A percentile compares a stretch with the other conserved stretches of the same genome.
Conservation (phyloP, 768 basidiomycete genomes). For the Tricholoma saponaceum region DNA sequence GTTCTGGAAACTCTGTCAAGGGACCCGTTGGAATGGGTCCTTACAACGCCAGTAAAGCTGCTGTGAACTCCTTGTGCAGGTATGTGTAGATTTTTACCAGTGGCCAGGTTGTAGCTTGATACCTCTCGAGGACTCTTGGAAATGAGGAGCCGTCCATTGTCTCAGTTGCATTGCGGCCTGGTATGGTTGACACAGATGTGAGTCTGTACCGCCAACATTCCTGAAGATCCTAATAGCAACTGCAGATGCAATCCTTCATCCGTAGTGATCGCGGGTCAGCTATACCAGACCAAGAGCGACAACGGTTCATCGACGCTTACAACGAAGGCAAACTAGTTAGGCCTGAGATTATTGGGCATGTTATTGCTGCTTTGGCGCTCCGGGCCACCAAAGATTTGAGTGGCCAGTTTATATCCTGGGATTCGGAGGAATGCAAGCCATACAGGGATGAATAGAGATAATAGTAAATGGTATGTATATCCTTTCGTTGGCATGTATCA, state of each 20-base stretch:
- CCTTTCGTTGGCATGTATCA: not conserved
- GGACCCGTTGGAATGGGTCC: conserved; percentile 71
- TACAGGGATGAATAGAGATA: conserved; percentile 32
- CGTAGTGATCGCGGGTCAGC: conserved; percentile 44
- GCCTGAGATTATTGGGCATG: conserved; percentile 71
- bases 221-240: conserved; percentile 4
- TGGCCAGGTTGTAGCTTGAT: not conserved
- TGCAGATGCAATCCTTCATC: conserved; percentile 67
- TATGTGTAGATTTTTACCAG: conserved; percentile 22
- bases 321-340: conserved; percentile 67
- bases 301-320: conserved; percentile 54
- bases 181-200: conserved; percentile 82
- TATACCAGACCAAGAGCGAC: conserved; percentile 55
- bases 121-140: conserved; percentile 62
- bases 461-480: not conserved
- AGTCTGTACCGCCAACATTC: conserved; percentile 18
- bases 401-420: conserved; percentile 82
- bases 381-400: conserved; percentile 55
- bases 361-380: conserved; percentile 76
- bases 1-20: conserved; percentile 79
- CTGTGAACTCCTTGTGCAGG: conserved; percentile 85
- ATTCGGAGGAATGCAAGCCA: conserved; percentile 60
- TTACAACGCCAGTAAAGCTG: conserved; percentile 84
- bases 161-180: conserved; percentile 79
- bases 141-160: conserved; percentile 77